A percentile compares a stretch with the other conserved stretches of the same genome.
phyloP scores from a whole-genome alignment of 108 stramenopile genomes.

The Cyclotella cryptica region DNA sequence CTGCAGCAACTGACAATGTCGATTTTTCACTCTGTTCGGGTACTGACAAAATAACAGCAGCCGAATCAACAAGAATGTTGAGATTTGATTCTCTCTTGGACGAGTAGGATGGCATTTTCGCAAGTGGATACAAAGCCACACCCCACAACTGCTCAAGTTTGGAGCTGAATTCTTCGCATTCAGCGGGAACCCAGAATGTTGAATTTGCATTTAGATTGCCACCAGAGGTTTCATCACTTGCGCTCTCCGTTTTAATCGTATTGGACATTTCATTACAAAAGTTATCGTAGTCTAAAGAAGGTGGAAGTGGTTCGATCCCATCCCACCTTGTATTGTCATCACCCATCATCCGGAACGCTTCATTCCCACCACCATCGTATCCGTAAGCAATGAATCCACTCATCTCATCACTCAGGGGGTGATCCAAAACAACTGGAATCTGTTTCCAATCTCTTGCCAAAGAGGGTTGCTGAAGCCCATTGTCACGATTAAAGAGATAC shows the following conservation, averaged over 20 bases:
- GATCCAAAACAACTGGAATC: neutral
- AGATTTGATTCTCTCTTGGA: neutral
- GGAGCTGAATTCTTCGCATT: neutral
- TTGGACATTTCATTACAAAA: neutral
- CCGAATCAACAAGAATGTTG: neutral
- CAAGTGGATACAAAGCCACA: neutral
- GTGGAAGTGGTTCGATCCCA: neutral
- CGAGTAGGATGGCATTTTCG: neutral
- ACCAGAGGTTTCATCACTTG: neutral
- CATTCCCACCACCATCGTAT: conserved; percentile 9
- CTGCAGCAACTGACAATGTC: neutral
- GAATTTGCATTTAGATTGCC: neutral
- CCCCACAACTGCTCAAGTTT: conserved; percentile 6
- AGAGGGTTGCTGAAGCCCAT: conserved; percentile 6
- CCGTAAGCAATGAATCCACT: conserved; percentile 7
- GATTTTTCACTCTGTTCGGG: neutral
- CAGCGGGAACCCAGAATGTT: too few relatives aligned
- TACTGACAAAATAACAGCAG: neutral
- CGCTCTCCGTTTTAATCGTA: neutral
- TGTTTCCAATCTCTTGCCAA: conserved; percentile 13
- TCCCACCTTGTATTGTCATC: neutral
- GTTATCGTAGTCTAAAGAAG: neutral
- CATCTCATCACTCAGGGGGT: conserved; percentile 4
- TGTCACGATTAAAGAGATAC: conserved; percentile 11
- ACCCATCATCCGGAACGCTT: conserved; percentile 5